A percentile compares a stretch with the other conserved stretches of the same genome.
Evolutionary conservation across 2,329 filamentous ascomycete genomes (phyloP).

Genomic region (Seiridium unicorne): DNA sequence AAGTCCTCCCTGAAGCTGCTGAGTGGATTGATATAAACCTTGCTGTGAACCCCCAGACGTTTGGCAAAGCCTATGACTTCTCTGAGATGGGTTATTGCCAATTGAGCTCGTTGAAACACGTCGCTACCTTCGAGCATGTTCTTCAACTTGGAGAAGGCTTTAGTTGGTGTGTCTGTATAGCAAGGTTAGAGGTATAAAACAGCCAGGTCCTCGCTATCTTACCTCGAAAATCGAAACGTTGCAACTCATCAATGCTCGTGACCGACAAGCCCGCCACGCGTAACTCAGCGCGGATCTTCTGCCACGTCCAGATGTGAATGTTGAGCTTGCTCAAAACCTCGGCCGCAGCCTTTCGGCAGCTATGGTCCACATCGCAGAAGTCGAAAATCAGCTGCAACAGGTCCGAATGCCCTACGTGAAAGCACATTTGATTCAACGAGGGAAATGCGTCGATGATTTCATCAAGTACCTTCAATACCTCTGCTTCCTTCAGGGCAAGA

Average conservation of each 20-base stretch:
- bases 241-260: constrained; percentile 86
- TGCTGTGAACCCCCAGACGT: constrained; percentile 70
- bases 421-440: constrained; percentile 75
- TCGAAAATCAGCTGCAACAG: constrained; percentile 87
- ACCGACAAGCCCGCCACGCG: constrained; percentile 79
- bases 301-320: constrained; percentile 76
- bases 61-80: constrained; percentile 76
- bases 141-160: constrained; percentile 59
- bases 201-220: constrained; percentile 18
- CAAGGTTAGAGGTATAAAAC: background rate
- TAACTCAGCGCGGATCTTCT: constrained; percentile 78
- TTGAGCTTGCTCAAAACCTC: constrained; percentile 86
- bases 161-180: constrained; percentile 49
- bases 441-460: constrained; percentile 84
- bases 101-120: constrained; percentile 70
- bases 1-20: constrained; percentile 90
- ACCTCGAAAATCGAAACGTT: constrained; percentile 88
- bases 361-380: constrained; percentile 73
- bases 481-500: constrained; percentile 85
- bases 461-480: constrained; percentile 90
- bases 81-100: constrained; percentile 76
- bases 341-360: constrained; percentile 70
- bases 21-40: constrained; percentile 81
- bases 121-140: constrained; percentile 61
- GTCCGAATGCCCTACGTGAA: constrained; percentile 86